Conservation (phyloP, 352 stramenopile species). For the Pythium aristosporum region DNA sequence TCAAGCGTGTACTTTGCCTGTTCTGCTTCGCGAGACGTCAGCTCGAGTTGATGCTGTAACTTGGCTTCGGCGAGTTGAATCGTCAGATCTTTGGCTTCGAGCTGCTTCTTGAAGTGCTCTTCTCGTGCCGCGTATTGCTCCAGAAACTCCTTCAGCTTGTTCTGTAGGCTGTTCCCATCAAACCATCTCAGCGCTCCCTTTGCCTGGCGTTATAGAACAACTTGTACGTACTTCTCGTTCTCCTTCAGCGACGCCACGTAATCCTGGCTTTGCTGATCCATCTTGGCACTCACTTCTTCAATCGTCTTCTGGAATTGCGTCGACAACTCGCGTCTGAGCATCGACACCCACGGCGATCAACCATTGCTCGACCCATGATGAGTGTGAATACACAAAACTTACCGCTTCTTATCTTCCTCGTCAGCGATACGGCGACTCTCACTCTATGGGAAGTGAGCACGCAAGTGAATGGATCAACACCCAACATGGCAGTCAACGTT, state of each 20-base stretch:
- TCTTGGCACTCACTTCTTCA: constrained; percentile 87
- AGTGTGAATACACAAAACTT: constrained; percentile 4
- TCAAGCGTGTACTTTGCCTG: constrained; percentile 76
- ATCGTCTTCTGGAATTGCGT: constrained; percentile 85
- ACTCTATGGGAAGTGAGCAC: constrained; percentile 16
- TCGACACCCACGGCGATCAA: not conserved
- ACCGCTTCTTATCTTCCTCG: constrained; percentile 83
- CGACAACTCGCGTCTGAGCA: constrained; percentile 61
- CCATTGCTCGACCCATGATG: not conserved
- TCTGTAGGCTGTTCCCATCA: constrained; percentile 51
- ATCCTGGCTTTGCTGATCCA: constrained; percentile 84
- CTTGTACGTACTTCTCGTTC: constrained; percentile 63
- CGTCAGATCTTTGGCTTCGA: constrained; percentile 81
- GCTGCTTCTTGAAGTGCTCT: constrained; percentile 81
- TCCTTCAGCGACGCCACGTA: constrained; percentile 83
- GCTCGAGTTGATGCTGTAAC: constrained; percentile 72
- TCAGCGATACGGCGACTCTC: constrained; percentile 84
- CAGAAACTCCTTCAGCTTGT: constrained; percentile 82
- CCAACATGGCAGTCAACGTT: not conserved
- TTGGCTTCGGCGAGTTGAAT: constrained; percentile 82
- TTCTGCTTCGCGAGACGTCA: constrained; percentile 68
- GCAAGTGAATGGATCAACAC: not conserved
- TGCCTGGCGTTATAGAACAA: not conserved
- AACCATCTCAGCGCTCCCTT: not conserved
- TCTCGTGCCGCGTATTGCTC: constrained; percentile 78